These are phyloP conservation scores for Falciphora oryzae DNA, from an alignment of 2,329 filamentous ascomycete species.

Conservation along the genomic window DNA sequence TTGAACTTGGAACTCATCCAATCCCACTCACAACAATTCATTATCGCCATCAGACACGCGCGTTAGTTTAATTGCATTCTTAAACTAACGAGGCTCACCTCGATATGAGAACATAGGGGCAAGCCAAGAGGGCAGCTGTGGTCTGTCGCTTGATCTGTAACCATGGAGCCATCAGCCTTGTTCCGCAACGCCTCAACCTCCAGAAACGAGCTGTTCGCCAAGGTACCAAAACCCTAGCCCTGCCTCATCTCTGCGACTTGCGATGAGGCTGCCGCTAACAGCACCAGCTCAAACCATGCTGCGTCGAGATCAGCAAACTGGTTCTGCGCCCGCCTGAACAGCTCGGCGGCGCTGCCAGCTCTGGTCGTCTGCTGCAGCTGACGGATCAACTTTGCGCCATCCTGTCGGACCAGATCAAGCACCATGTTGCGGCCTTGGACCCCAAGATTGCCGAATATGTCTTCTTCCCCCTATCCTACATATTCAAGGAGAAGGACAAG, in stretches of 20 bases:
- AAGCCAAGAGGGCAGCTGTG: neutral
- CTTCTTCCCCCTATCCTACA: slow-evolving; percentile 86
- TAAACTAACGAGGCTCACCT: neutral
- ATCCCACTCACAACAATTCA: neutral
- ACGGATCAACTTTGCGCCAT: slow-evolving; percentile 39
- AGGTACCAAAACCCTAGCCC: slow-evolving; percentile 14
- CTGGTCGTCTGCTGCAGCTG: slow-evolving; percentile 33
- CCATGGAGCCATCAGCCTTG: slow-evolving; percentile 11
- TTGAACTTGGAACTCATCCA: neutral
- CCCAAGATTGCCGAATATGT: slow-evolving; percentile 85
- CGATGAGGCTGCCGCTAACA: neutral
- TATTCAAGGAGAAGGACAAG: slow-evolving; percentile 70
- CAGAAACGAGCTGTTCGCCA: slow-evolving; percentile 20
- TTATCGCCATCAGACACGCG: neutral
- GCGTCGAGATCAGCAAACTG: slow-evolving; percentile 54
- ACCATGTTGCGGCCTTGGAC: slow-evolving; percentile 54
- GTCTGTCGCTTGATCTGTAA: neutral
- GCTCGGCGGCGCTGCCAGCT: slow-evolving; percentile 32
- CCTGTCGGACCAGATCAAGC: slow-evolving; percentile 37
- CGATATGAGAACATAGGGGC: neutral
- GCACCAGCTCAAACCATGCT: slow-evolving; percentile 55
- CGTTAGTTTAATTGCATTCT: neutral
- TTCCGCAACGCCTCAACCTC: slow-evolving; percentile 20
- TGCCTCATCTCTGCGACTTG: neutral
- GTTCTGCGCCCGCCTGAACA: slow-evolving; percentile 40